Evolutionary conservation across 192 early-diverging fungal genomes (phyloP), one percentile per base, ranked within the genome.

Genomic region (Chytriomyces confervae): DNA sequence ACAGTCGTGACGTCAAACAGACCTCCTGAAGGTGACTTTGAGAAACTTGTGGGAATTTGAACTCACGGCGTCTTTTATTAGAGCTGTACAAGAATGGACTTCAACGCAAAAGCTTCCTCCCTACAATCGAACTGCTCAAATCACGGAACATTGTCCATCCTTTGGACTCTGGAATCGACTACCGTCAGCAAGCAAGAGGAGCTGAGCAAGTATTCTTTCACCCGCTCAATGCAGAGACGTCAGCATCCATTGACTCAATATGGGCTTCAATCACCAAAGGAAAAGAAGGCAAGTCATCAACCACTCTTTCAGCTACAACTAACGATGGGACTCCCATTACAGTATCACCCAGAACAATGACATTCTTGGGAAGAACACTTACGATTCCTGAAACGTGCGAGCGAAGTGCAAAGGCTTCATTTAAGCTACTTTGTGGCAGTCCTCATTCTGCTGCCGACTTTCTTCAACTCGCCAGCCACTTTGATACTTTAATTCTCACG

Each of bases 81-180:
- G 86, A 89, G 47, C 84, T 99, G 74, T 99, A 99, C 85, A 92
- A 94, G 85, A 97, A 98, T 80, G 97, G 97, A 11, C 94, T 99
- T 57, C 97, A 99, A 79, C 86, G 97, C 61, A 83, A 90, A 73
- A 93, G 92, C 79, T 99, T 99, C 77, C 48, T 99, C 66, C 97
- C 97, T 0, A 93, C 93, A 68, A 99, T 99, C 47, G 91, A 91
- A 6, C 79, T 97, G 61, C 76, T 99, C 62, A 94, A 97, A 78
- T 79, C 92, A 50, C 81, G 87, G 13, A 97, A 94, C 83, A 79
- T 89, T 20, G 91, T 98, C 9, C 90, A 96, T 53, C 89, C 89
- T 68, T 79, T 99, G 53, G 89, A 96, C 82, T 95, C 94, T 13
- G 95, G 96, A 43, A 93, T 94, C 5, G 97, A 99, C 80, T 98